Evolutionary conservation across 2,329 filamentous ascomycete species (phyloP), one percentile per base, ranked within the genome.

Genomic region (Biscogniauxia marginata): DNA sequence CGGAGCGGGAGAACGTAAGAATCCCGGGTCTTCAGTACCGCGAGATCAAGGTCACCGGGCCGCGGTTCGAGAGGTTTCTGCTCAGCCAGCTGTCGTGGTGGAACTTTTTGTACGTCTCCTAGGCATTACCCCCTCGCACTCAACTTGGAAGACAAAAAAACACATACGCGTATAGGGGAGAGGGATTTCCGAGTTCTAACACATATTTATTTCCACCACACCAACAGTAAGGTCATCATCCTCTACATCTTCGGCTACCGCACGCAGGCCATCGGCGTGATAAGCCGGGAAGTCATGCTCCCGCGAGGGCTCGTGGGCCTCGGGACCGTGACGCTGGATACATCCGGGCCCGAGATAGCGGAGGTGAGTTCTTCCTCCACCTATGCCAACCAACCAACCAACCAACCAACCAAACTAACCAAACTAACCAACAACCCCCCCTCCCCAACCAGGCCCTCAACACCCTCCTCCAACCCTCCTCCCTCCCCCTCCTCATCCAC

Each of bases 31-130:
- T 91, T 21, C 69, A 70, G 1, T 91, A 92, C 66, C 74, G 79
- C 46, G 76, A 88, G 54, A 85, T 93, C 74, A 89, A 86, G 67
- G 81, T 96, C 63, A 92, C 91, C 18, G 91, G 90, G 21, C 79
- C 79, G 9, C 78, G 82, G 1, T 91, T 93, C 65, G 88, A 91
- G 67, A 77, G 79, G 46, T 82, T 85, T 62, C 78, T 95, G 34
- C 70, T 93, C 24, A 83, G 82, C 68, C 83, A 86, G 65, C 75
- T 96, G 18, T 82, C 85, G 13, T 91, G 86, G 84, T 78, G 77
- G 72, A 83, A 84, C 61, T 83, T 87, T 55, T 73, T 87, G 85
- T 87, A 69, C 68, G 77, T 54, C 21, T 52, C 9, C 19, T 24
- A n/a, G n/a, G n/a, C n/a, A n/a, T n/a, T n/a, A n/a, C n/a, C n/a